These are phyloP conservation scores for Pseudocercospora macadamiae DNA, from an alignment of 2,329 filamentous ascomycete species.

Conservation along the genomic window DNA sequence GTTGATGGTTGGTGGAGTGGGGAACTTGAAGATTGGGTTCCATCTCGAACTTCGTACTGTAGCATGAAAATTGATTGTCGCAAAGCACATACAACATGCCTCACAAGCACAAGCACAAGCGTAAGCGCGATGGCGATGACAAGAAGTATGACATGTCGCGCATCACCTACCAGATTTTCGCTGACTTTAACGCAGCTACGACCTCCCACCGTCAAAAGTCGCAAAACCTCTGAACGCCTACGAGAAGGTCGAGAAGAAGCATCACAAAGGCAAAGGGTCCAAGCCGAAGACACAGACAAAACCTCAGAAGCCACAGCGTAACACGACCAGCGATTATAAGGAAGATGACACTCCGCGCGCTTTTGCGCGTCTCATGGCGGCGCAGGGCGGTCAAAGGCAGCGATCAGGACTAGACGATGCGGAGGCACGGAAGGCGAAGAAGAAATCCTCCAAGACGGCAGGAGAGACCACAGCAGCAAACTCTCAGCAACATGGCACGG, in stretches of 20 bases:
- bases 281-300: conserved; percentile 15
- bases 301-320: conserved; percentile 33
- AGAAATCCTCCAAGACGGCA: conserved; percentile 47
- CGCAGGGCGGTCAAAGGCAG: conserved; percentile 60
- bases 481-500: conserved; percentile 18
- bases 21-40: too few relatives aligned
- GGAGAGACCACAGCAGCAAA: conserved; percentile 7
- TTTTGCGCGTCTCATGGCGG: conserved; percentile 83
- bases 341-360: conserved; percentile 84
- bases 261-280: conserved; percentile 23
- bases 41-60: too few relatives aligned
- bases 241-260: conserved; percentile 43
- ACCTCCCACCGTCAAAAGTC: conserved; percentile 63
- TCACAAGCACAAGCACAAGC: conserved; percentile 43
- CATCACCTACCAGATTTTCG: conserved; percentile 44
- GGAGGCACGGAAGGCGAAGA: conserved; percentile 49
- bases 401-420: conserved; percentile 73
- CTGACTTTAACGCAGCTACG: conserved; percentile 48
- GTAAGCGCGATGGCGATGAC: conserved; percentile 35
- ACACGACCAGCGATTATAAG: conserved; percentile 49
- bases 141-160: conserved; percentile 34
- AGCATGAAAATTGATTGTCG: too few relatives aligned
- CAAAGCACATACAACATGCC: conserved; percentile 25
- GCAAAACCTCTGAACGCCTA: conserved; percentile 62
- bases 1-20: conserved; percentile 7